Base-by-base conservation (phyloP, 805 yeast species). In the Spathaspora arborariae region DNA sequence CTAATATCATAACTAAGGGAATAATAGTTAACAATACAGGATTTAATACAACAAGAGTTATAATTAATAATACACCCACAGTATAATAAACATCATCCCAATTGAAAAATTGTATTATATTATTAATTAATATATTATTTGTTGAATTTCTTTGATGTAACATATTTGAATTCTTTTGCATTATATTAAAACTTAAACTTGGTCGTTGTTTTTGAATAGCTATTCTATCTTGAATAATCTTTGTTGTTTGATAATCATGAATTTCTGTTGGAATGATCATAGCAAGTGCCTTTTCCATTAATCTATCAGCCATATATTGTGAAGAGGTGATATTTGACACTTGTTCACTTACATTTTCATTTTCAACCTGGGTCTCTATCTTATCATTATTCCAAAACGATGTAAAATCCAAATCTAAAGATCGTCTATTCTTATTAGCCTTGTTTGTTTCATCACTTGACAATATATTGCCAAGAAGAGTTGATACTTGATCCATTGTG, bases 21-120 rank as follows among this genome's bases (percentile, higher is more conserved):
- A 84, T 57, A 0, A 78, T 63, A 0, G 76, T 46, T 0, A 83
- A 45, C 21, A 82, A 69, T 22, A 79, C 59, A 1, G 96, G 96
- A 46, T 79, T 79, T 42, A 88, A 58, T 1, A 86, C 70, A 15
- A 80, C 20, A 54, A 77, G 77, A 1, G 88, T 75, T 27, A 67
- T 63, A 2, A 82, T 50, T 16, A 78, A 53, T 42, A 84, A 59
- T 0, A 82, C 60, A 0, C 85, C 82, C 3, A 88, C 54, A 0
- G 95, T 87, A 54, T 72, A 77, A 1, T 75, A 64, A 1, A 87
- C 83, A 50, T 79, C 74, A 20, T 72, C 60, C 96, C 96, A 88
- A 49, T 75, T 75, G 51, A 82, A 66, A 40, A 86, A 65, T 33
- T 67, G 67, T 16, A 81, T 74, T 5, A 80, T 57, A 39, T 71